These are phyloP conservation scores for Eragrostis nindensis DNA, from an alignment of 176 grass and related monocot species.

Conservation along the genomic window DNA sequence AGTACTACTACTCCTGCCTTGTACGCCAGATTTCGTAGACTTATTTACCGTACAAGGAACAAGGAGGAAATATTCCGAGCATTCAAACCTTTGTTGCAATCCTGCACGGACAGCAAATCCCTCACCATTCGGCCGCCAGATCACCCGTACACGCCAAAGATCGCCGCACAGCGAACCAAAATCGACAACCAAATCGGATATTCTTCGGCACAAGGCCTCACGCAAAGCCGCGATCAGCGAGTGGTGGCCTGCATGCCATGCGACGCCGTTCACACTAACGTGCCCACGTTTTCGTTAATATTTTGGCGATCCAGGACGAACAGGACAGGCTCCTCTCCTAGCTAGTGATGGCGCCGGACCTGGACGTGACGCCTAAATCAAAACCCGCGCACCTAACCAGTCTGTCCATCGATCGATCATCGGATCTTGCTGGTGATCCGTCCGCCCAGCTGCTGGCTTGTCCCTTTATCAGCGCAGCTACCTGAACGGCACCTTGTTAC, in stretches of 20 bases:
- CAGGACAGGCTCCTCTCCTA: not conserved
- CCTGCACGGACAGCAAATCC: not conserved
- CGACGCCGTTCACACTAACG: not conserved
- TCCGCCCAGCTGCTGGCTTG: not conserved
- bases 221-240: not conserved
- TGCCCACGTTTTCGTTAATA: constrained; percentile 13
- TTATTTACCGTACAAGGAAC: not conserved
- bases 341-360: not conserved
- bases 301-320: not conserved
- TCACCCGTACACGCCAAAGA: not conserved
- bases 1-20: not conserved
- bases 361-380: constrained; percentile 4
- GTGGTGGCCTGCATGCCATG: not conserved
- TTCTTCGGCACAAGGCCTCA: constrained; percentile 2
- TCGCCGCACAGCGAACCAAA: not conserved
- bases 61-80: not conserved
- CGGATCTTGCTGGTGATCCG: not conserved
- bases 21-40: not conserved
- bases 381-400: not conserved
- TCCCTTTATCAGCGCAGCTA: not conserved
- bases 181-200: constrained; percentile 23
- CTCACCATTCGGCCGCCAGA: not conserved
- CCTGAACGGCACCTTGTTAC: not conserved
- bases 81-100: not conserved
- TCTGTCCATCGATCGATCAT: not conserved